These are phyloP conservation scores for Bothriochloa decipiens DNA, from an alignment of 176 grass and related monocot species.

Conservation along the genomic window DNA sequence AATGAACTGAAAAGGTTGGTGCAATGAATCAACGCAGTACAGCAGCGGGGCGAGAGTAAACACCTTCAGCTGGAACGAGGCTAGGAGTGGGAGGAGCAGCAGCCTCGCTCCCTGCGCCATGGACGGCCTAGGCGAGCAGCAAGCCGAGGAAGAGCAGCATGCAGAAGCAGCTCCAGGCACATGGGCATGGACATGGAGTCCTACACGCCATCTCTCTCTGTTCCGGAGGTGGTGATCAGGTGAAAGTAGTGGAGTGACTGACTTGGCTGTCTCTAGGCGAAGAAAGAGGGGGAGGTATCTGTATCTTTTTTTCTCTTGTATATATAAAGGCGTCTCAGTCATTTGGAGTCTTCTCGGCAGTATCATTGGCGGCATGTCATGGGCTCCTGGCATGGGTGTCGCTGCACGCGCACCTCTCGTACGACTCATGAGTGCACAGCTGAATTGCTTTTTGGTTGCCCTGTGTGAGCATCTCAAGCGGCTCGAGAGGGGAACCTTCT, in stretches of 20 bases:
- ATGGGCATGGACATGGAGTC: neutral
- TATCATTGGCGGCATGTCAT: neutral
- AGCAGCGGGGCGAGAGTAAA: neutral
- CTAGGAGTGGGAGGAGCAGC: constrained; percentile 5
- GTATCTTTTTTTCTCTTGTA: neutral
- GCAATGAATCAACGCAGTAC: constrained; percentile 2
- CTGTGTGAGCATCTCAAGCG: neutral
- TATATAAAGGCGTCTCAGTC: neutral
- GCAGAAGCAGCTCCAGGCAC: constrained; percentile 4
- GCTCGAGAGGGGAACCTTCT: neutral
- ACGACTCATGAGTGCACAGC: neutral
- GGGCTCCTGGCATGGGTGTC: neutral
- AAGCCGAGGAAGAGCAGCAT: constrained; percentile 30
- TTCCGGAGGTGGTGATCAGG: neutral
- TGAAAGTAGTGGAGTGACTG: neutral
- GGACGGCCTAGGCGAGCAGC: constrained; percentile 27
- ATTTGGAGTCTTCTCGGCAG: constrained; percentile 7
- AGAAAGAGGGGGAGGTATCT: neutral
- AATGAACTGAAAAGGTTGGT: neutral
- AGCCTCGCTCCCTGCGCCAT: constrained; percentile 26
- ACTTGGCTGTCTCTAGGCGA: constrained; percentile 26
- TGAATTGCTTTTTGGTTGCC: neutral
- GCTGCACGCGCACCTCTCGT: neutral
- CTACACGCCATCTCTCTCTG: constrained; percentile 37
- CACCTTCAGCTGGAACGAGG: constrained; percentile 51